Base-by-base conservation (phyloP, 106 monocot species). In the Acanthochlamys bracteata region DNA sequence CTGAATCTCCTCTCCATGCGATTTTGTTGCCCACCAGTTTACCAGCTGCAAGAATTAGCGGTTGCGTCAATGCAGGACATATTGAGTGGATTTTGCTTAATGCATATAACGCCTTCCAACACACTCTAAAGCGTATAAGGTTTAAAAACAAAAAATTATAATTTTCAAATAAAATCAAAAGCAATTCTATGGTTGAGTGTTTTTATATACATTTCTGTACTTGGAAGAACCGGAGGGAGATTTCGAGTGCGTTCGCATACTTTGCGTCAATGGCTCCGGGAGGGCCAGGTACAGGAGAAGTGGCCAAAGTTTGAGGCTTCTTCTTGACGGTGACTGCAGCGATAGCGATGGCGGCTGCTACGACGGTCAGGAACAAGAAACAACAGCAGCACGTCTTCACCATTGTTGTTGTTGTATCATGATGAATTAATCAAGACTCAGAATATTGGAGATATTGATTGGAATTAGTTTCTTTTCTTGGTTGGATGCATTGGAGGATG, bases 141-240 rank as follows among this genome's bases (percentile, higher is more conserved):
- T 10, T 6, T 16, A 54, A 17, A 54, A n/a, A 54, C 11, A n/a
- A 54, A 54, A 19, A 54, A 54, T 10, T 10, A 8, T 46, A 8
- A 46, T 10, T 14, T 10, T 46, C 8, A 46, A 14, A 46, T 10
- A 46, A 46, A 10, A 14, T 14, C 45, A 46, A 46, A 8, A 46
- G 14, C 8, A 10, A 10, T 14, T 46, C 8, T 10, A 46, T 46
- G 14, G 14, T 46, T 46, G 45, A 10, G 14, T 8, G 14, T 46
- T 8, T 8, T 8, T 10, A 63, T 6, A 4, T 79, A 98, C 98
- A 62, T 86, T 89, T 92, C 60, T 98, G 98, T 0, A 98, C 85
- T 69, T 98, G 80, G 60, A 98, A 98, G 82, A 98, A 98, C 64
- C 92, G 88, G 51, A 98, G 64, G 41, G 98, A 85, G 1, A 85